These are phyloP conservation scores for Amanita inopinata DNA, from an alignment of 768 basidiomycete species.

Conservation along the genomic window DNA sequence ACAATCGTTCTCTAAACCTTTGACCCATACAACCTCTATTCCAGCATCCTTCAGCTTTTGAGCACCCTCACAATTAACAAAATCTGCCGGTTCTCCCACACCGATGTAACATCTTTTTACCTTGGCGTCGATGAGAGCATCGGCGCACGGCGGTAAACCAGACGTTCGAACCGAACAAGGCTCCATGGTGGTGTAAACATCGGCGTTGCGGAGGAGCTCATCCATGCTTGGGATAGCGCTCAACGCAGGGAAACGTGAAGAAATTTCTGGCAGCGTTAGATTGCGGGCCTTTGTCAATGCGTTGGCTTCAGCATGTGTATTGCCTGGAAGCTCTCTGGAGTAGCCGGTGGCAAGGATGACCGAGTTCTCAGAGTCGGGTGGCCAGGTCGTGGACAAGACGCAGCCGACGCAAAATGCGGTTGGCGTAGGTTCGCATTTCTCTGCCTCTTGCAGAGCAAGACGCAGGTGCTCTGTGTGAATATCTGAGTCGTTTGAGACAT, in stretches of 20 bases:
- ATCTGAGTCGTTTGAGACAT: background rate
- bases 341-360: conserved; percentile 70
- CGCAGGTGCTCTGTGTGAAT: conserved; percentile 26
- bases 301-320: conserved; percentile 97
- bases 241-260: conserved; percentile 30
- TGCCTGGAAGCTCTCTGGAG: conserved; percentile 86
- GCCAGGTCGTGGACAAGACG: conserved; percentile 46
- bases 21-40: conserved; percentile 66
- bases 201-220: conserved; percentile 44
- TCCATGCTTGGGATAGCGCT: conserved; percentile 9
- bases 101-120: conserved; percentile 80
- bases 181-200: conserved; percentile 93
- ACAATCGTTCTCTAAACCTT: conserved; percentile 71
- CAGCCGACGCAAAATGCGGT: conserved; percentile 93
- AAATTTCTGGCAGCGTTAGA: conserved; percentile 36
- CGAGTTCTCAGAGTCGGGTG: conserved; percentile 26
- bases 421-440: conserved; percentile 54
- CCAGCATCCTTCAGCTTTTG: conserved; percentile 59
- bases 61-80: conserved; percentile 88
- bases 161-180: conserved; percentile 89
- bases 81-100: conserved; percentile 86
- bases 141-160: conserved; percentile 77
- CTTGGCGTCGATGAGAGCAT: conserved; percentile 64
- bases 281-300: conserved; percentile 62
- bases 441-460: conserved; percentile 62